A percentile compares a stretch with the other conserved stretches of the same genome.
These are phyloP conservation scores for Melampsora abietis-canadensis DNA, from an alignment of 1,284 basidiomycete species.

Conservation along the genomic window DNA sequence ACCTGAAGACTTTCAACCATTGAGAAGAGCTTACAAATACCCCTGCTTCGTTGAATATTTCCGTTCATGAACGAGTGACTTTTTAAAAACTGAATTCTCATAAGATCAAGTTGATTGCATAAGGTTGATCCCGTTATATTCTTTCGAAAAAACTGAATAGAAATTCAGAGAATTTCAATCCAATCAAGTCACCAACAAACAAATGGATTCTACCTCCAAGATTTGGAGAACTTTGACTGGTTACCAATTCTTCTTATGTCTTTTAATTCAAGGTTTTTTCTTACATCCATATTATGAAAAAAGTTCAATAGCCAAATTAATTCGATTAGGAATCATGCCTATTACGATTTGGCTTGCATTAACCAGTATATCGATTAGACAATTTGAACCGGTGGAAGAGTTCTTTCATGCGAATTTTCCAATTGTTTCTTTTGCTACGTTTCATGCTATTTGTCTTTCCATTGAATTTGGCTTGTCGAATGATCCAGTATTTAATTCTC, in stretches of 20 bases:
- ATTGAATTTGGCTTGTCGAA: constrained; percentile 31
- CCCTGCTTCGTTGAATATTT: too few species aligned
- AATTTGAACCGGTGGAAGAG: constrained; percentile 35
- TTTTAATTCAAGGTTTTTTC: constrained; percentile 26
- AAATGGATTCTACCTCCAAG: not conserved
- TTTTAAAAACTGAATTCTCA: too few species aligned
- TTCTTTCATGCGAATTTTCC: constrained; percentile 41
- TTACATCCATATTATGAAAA: constrained; percentile 39
- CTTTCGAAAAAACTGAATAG: too few species aligned
- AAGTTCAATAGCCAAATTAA: not conserved
- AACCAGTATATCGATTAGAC: not conserved
- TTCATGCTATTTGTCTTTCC: constrained; percentile 35
- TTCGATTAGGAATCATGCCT: constrained; percentile 27
- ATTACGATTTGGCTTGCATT: constrained; percentile 30
- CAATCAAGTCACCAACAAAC: too few species aligned
- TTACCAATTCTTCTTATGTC: constrained; percentile 20
- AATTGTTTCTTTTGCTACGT: constrained; percentile 30
- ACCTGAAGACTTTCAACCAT: too few species aligned
- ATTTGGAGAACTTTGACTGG: constrained; percentile 11
- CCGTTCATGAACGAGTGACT: too few species aligned
- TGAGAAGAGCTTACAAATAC: too few species aligned
- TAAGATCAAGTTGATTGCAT: too few species aligned
- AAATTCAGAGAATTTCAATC: too few species aligned
- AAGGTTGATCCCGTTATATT: too few species aligned
- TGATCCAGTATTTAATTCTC: constrained; percentile 7